Evolutionary conservation across 768 basidiomycete species (phyloP).

Genomic region (Mycena filopes): DNA sequence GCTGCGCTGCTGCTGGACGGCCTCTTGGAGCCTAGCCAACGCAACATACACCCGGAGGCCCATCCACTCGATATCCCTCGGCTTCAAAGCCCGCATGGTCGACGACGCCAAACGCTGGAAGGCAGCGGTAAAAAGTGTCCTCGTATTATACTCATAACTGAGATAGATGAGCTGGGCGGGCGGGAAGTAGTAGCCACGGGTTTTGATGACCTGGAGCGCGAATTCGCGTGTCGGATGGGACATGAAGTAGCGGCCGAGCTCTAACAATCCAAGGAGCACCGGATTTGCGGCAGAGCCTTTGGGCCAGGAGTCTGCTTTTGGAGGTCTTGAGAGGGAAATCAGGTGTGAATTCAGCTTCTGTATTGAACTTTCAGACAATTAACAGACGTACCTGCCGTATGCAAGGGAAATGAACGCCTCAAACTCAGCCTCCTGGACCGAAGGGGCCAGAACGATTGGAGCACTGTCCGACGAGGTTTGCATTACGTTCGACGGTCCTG

Average conservation of each 20-base stretch:
- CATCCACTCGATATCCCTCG: too few relatives aligned
- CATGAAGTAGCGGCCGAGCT: neutral
- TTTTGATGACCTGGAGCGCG: neutral
- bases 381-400: too few relatives aligned
- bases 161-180: neutral
- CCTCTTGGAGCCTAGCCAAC: constrained; percentile 1
- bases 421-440: too few relatives aligned
- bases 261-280: neutral
- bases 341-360: too few relatives aligned
- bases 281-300: neutral
- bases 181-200: neutral
- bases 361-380: too few relatives aligned
- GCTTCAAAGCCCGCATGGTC: too few relatives aligned
- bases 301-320: neutral
- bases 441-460: too few relatives aligned
- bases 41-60: neutral
- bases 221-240: neutral
- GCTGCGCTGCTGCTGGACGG: neutral
- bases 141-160: neutral
- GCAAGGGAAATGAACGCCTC: too few relatives aligned
- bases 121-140: neutral
- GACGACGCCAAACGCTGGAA: neutral
- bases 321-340: too few relatives aligned
- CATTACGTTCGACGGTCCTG: too few relatives aligned
- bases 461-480: too few relatives aligned